These are phyloP conservation scores for Mycosphaerella arachidis DNA, from an alignment of 2,329 filamentous ascomycete genomes.

Conservation along the genomic window DNA sequence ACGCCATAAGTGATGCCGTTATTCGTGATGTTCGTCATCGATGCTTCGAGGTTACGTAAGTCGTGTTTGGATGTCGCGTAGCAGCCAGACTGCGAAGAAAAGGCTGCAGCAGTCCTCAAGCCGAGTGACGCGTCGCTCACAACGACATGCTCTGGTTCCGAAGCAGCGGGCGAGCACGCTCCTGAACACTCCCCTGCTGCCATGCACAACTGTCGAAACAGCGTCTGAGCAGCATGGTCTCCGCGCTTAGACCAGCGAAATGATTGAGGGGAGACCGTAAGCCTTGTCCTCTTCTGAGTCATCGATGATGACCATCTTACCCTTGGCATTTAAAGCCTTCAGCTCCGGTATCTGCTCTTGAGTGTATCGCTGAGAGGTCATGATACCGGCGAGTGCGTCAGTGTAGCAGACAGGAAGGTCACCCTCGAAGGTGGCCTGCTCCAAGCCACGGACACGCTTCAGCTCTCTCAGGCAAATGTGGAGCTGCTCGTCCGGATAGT, in stretches of 20 bases:
- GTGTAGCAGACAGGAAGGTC: conserved; percentile 25
- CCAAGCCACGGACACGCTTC: conserved; percentile 20
- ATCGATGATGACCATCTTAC: conserved; percentile 8
- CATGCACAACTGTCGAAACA: background rate
- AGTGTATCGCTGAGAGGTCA: conserved; percentile 10
- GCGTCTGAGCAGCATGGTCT: background rate
- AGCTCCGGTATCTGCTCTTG: conserved; percentile 11
- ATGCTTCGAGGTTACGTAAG: background rate
- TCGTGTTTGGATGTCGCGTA: background rate
- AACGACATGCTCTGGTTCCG: background rate
- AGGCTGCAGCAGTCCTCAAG: background rate
- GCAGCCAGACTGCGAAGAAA: no score
- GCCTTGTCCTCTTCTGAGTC: conserved; percentile 6
- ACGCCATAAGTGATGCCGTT: background rate
- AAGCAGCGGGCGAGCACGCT: background rate
- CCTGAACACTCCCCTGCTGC: background rate
- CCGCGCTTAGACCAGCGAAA: background rate
- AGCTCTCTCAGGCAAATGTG: conserved; percentile 19
- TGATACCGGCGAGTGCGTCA: conserved; percentile 15
- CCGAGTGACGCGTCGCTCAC: background rate
- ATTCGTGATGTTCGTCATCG: background rate
- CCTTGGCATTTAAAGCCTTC: conserved; percentile 5
- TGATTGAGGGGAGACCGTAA: background rate
- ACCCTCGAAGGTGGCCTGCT: conserved; percentile 22
- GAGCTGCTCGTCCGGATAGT: conserved; percentile 26